These are phyloP conservation scores for Erythrophleum fordii DNA, from an alignment of 306 rosid genomes.

Conservation along the genomic window DNA sequence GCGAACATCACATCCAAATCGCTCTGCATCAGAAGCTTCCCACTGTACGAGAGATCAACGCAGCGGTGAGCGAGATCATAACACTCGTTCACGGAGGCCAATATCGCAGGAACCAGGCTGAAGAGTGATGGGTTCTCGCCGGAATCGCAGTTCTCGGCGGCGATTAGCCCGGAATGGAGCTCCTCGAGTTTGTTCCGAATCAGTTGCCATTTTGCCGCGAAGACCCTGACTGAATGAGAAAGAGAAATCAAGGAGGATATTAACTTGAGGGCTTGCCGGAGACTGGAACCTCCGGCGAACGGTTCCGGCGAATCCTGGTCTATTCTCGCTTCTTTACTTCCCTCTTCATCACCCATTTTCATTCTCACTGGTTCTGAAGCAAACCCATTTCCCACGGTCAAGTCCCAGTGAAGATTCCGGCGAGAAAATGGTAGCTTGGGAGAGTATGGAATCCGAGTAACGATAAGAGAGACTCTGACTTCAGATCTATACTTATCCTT, in stretches of 20 bases:
- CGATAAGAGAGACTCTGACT: constrained; percentile 33
- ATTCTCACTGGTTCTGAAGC: constrained; percentile 43
- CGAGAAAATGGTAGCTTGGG: constrained; percentile 13
- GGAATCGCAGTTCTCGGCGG: constrained; percentile 63
- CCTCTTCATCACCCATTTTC: constrained; percentile 56
- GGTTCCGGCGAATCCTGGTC: constrained; percentile 39
- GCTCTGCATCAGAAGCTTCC: constrained; percentile 96
- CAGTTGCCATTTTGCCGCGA: constrained; percentile 75
- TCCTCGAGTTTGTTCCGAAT: constrained; percentile 72
- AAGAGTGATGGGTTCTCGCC: constrained; percentile 52
- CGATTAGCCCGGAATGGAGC: constrained; percentile 59
- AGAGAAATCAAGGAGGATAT: constrained; percentile 65
- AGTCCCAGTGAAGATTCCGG: constrained; percentile 41
- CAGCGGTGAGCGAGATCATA: constrained; percentile 76
- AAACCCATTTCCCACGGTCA: constrained; percentile 48
- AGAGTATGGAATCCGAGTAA: constrained; percentile 14
- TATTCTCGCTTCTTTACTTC: constrained; percentile 16
- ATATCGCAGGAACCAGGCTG: constrained; percentile 42
- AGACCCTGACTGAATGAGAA: constrained; percentile 69
- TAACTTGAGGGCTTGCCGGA: constrained; percentile 52
- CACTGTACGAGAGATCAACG: constrained; percentile 74
- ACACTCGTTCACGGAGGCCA: constrained; percentile 57
- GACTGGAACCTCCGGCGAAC: constrained; percentile 39
- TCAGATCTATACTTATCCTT: constrained; percentile 48
- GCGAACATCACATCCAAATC: constrained; percentile 72